Evolutionary conservation across 352 stramenopile species (phyloP).

Genomic region (Phytopythium montanum): DNA sequence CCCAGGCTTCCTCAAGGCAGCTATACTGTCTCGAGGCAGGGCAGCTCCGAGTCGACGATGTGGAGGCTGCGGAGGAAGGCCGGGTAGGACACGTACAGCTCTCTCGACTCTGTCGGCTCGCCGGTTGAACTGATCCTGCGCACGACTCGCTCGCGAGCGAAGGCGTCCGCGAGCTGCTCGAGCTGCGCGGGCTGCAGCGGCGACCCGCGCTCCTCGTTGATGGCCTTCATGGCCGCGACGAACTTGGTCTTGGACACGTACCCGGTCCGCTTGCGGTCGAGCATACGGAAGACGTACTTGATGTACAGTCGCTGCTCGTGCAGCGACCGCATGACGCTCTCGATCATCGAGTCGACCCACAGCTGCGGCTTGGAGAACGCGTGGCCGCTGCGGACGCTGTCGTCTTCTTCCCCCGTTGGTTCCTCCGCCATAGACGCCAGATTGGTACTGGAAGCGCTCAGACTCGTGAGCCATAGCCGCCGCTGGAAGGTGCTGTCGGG

Average conservation of each 20-base stretch:
- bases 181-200: constrained; percentile 56
- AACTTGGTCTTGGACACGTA: constrained; percentile 70
- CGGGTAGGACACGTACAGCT: constrained; percentile 57
- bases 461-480: constrained; percentile 55
- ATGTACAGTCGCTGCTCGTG: constrained; percentile 80
- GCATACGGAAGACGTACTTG: constrained; percentile 75
- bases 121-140: constrained; percentile 17
- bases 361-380: constrained; percentile 30
- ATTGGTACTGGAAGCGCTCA: constrained; percentile 51
- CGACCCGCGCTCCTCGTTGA: constrained; percentile 67
- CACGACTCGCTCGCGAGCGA: constrained; percentile 33
- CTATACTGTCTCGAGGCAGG: constrained; percentile 2
- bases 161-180: constrained; percentile 64
- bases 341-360: constrained; percentile 66
- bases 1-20: neutral
- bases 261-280: constrained; percentile 63
- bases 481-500: constrained; percentile 61
- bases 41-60: constrained; percentile 42
- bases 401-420: constrained; percentile 24
- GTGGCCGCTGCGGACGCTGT: constrained; percentile 24
- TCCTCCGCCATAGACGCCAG: constrained; percentile 17
- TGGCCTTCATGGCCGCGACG: constrained; percentile 65
- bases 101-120: constrained; percentile 22
- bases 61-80: constrained; percentile 69
- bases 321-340: constrained; percentile 66